Evolutionary conservation across 768 basidiomycete species (phyloP).

Genomic region (Xerocomellus amylosporus): DNA sequence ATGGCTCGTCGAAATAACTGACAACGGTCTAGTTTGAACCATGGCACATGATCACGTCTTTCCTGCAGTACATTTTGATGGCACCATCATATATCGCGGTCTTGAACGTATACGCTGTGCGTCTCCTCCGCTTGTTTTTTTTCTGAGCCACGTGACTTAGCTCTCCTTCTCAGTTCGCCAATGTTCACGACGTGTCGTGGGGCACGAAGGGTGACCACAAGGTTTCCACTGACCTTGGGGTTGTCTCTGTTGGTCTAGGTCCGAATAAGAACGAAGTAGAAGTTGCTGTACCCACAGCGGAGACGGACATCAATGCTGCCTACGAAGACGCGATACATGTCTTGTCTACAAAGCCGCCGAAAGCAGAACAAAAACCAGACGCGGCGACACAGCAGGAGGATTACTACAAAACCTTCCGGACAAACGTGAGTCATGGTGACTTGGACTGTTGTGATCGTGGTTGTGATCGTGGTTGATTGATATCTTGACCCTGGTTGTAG

Average conservation of each 20-base stretch:
- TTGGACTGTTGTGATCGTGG: not conserved
- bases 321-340: slow-evolving; percentile 92
- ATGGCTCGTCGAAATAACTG: not conserved
- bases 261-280: slow-evolving; percentile 78
- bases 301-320: slow-evolving; percentile 84
- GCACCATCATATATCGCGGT: slow-evolving; percentile 94
- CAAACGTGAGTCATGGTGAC: slow-evolving; percentile 53
- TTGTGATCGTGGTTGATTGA: slow-evolving; percentile 16
- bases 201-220: slow-evolving; percentile 96
- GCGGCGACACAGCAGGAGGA: slow-evolving; percentile 69
- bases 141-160: not conserved
- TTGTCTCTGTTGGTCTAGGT: slow-evolving; percentile 58
- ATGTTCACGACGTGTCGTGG: slow-evolving; percentile 92
- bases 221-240: slow-evolving; percentile 79
- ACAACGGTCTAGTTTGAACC: slow-evolving; percentile 73
- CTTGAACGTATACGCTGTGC: slow-evolving; percentile 84
- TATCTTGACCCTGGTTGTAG: slow-evolving; percentile 25
- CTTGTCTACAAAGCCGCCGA: slow-evolving; percentile 73
- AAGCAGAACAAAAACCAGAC: slow-evolving; percentile 63
- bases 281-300: slow-evolving; percentile 78
- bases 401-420: slow-evolving; percentile 86
- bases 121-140: not conserved
- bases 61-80: slow-evolving; percentile 86
- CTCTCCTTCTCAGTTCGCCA: slow-evolving; percentile 56
- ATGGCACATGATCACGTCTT: slow-evolving; percentile 98